Base-by-base conservation (phyloP, 257 asterid species). In the Scutellaria baicalensis region DNA sequence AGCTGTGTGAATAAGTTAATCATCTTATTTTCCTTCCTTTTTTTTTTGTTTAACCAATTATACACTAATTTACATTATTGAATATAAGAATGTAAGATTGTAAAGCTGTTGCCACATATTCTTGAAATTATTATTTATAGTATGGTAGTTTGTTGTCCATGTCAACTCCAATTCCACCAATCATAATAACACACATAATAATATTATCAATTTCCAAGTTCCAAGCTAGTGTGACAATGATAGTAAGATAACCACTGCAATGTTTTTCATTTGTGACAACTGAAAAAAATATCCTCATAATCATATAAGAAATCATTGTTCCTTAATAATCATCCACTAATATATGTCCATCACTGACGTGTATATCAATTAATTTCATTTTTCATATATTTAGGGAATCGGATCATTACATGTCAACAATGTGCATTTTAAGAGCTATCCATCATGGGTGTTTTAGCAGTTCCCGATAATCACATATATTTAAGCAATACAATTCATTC, bases 41-140 rank as follows among this genome's bases (percentile, higher is more conserved):
- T 40, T 58, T 69, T 8, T 18, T 13, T 38, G 11, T 20, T 36
- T 18, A 39, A 8, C 14, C 9, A 48, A 71, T 8, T n/a, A 38
- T 49, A 21, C 33, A 38, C 31, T 11, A 31, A 6, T 13, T 54
- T 45, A 59, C 18, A 59, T 17, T 39, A 48, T 47, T 27, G 36
- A 6, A 27, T 42, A 9, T 8, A 42, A 12, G 33, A 27, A 27
- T 27, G 20, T 12, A 38, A 49, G 44, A 48, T 35, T 52, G 36
- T 6, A 54, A 52, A 42, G 31, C 5, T 4, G 71, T 31, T 18
- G 20, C n/a, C 54, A 54, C 16, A 59, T 51, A 66, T 42, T 52
- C 8, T 52, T 31, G 67, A 66, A 73, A 57, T 73, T 52, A 63
- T 56, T 55, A 33, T 45, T 72, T 65, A 57, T 45, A 45, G 44